Base-by-base conservation (phyloP, 352 stramenopile genomes). In the Pythium sp. region DNA sequence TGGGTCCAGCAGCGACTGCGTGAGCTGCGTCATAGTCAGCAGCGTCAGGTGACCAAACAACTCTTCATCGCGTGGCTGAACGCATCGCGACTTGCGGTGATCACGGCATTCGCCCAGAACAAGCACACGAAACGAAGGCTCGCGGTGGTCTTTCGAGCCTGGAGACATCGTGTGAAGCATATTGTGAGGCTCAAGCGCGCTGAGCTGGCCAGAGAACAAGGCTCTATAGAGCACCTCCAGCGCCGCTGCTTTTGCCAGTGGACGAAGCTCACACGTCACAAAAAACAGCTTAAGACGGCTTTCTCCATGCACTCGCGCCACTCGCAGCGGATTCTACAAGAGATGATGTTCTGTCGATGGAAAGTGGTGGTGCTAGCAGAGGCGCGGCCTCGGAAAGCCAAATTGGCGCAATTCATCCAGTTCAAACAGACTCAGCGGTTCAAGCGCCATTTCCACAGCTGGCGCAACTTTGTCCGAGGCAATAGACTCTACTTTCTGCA, bases 1-100 rank as follows among this genome's bases (percentile, higher is more conserved):
- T 89, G 85, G 80, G 62, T 73, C 11, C 71, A 82, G 28, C 75
- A 91, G 28, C 72, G 90, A 14, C 30, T 92, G 5, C 58, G 65
- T 18, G 51, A 47, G 0, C 72, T 84, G 24, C 68, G 58, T 3
- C 61, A 55, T 11, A 80, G 69, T 5, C 67, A 81, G 0, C 61
- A 79, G 8, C 22, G 63, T 18, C 73, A 72, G 2, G 15, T 76
- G 6, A 20, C 76, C 24, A 77, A 63, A 36, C 9, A 58, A 12
- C 69, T 89, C 34, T 82, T 91, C 57, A 64, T 11, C 0, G 80
- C 88, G 53, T 93, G 85, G 85, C 57, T 80, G 2, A 90, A 90
- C 63, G 11, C 81, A 28, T 78, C 83, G 1, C 80, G 83, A 0
- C 74, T 93, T 2, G 73, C 65, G 32, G 67, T 93, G 5, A 91